These are phyloP conservation scores for Bertia moriformis DNA, from an alignment of 2,329 filamentous ascomycete species.

Conservation along the genomic window DNA sequence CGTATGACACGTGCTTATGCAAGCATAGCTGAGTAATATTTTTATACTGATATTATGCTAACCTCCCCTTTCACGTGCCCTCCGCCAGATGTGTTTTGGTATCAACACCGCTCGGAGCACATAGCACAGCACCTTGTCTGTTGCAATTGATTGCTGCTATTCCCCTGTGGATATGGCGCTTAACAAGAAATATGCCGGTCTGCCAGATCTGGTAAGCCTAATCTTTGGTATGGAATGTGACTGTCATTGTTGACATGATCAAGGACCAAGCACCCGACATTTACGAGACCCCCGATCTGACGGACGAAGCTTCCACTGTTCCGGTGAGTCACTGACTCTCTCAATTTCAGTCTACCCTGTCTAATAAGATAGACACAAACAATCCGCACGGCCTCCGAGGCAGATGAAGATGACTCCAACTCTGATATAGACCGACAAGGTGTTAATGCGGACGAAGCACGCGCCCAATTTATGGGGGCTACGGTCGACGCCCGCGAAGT, in stretches of 20 bases:
- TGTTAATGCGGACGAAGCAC: conserved; percentile 65
- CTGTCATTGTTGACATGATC: not conserved
- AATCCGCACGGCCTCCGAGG: conserved; percentile 40
- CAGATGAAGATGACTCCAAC: conserved; percentile 43
- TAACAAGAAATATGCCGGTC: conserved; percentile 1
- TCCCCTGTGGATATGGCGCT: not conserved
- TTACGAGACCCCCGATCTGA: conserved; percentile 89
- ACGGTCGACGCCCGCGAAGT: conserved; percentile 63
- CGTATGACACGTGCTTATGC: too few species aligned
- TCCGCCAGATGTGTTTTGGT: too few species aligned
- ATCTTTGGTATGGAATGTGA: not conserved
- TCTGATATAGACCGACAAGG: conserved; percentile 62
- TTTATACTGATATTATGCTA: too few species aligned
- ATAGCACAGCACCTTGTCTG: too few species aligned
- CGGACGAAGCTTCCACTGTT: conserved; percentile 75
- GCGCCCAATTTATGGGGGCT: conserved; percentile 63
- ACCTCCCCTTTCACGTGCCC: too few species aligned
- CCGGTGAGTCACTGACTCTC: conserved; percentile 41
- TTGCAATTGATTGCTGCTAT: too few species aligned
- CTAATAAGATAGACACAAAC: conserved; percentile 32
- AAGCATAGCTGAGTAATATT: too few species aligned
- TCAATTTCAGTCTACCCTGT: not conserved
- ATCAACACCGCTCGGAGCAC: too few species aligned
- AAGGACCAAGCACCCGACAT: conserved; percentile 81
- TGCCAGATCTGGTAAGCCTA: not conserved